Evolutionary conservation across 345 rosid genomes (phyloP), one percentile per base, ranked within the genome.

Genomic region (Schrenkiella parvula): DNA sequence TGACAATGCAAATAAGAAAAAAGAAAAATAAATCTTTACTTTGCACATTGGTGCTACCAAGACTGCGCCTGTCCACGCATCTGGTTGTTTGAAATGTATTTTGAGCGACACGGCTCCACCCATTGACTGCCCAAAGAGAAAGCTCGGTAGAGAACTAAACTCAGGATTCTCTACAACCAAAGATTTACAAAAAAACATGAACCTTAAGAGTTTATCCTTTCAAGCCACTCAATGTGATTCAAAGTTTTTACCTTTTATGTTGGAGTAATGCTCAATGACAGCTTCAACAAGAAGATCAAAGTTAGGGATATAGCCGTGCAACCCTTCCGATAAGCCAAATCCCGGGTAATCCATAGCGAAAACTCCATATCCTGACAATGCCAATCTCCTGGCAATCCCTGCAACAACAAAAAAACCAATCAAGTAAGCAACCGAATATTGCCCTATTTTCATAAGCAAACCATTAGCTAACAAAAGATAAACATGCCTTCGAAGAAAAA

Each of bases 1-100:
- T 19, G 47, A 31, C 8, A 2, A 29, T n/a, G 63, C 37, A 52
- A 34, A 53, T 17, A 80, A 46, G 29, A 60, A 21, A 22, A 50
- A 46, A 37, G 10, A 23, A 47, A 46, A 44, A 47, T n/a, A 39
- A 64, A 52, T 47, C 43, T 12, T 37, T 86, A 95, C 99, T 83
- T 95, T 95, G 87, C 98, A 95, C 99, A 95, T 95, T 0, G 99
- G 97, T 31, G 99, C 98, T 29, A 83, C 93, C 60, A 95, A 89
- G 79, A 88, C 76, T 6, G 96, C 97, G 17, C 99, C 99, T 29
- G 73, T 85, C 97, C 98, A 95, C 4, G 88, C 84, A 62, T 84
- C 73, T 18, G 96, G 96, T 69, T 95, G 97, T 71, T 89, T 92
- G 47, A 89, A 72, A 76, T 90, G 98, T 76, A 90, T 75, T 84